Evolutionary conservation across 1,284 basidiomycete species (phyloP), one percentile per base, ranked within the genome.

Genomic region (Wallemia ichthyophaga): DNA sequence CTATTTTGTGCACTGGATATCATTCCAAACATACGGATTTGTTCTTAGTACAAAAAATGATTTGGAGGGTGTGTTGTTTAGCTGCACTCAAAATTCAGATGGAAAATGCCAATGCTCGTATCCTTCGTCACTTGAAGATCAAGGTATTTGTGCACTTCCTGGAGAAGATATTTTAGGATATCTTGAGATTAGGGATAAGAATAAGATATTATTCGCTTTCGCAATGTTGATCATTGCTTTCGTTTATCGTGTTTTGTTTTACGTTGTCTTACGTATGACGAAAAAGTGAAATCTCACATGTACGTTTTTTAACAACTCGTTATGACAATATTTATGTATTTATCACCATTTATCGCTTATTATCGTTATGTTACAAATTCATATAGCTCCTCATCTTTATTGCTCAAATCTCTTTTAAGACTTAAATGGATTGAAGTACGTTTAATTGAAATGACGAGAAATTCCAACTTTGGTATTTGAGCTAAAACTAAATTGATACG

Each of bases 1-100:
- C 64, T 76, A 72, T 63, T 75, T 73, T 59, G 75, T 76, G 62
- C 77, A 78, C 63, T 78, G 68, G 61, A 68, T 63, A 58, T 60
- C 59, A 56, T 64, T 56, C 59, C 68, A 73, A 64, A 70, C 69
- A 59, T 79, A 74, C 61, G 73, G 76, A 1, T 70, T 71, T 58
- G 65, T 70, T 56, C 63, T 71, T 25, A 65, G 71, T 24, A 68
- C 68, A 31, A 65, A 75, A 67, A 77, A 76, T 58, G 78, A 80
- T 65, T 66, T 79, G 27, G 65, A 67, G 23, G 76, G 74, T 0
- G 63, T 77, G 23, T 67, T 66, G 1, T 76, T 80, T 64, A 63
- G 63, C 1, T 78, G 77, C 63, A 57, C 65, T 1, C 59, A 48
- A 48, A 17, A 65, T 5, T 61, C 62, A 24, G 62, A 66, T 21